Evolutionary conservation across 2,329 filamentous ascomycete genomes (phyloP).

Genomic region (Aureobasidium vineae): DNA sequence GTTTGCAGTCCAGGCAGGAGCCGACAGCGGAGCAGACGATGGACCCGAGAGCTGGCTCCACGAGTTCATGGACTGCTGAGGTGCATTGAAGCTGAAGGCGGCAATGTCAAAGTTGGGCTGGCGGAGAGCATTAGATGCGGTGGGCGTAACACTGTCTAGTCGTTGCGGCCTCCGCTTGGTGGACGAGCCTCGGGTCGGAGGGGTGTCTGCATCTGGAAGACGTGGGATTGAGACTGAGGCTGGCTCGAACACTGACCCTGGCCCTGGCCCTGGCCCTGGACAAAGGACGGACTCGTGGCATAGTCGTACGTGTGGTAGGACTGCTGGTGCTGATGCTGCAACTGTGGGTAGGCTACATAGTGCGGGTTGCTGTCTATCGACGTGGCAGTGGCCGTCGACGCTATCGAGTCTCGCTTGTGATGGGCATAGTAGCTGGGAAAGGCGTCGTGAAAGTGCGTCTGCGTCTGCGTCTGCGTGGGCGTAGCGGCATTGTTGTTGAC

Average conservation of each 20-base stretch:
- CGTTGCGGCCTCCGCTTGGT: conserved; percentile 49
- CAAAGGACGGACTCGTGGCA: conserved; percentile 14
- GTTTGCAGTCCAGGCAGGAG: conserved; percentile 19
- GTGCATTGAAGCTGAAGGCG: background rate
- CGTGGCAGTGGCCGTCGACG: conserved; percentile 11
- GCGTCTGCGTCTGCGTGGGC: background rate
- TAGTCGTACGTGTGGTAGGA: conserved; percentile 7
- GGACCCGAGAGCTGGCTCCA: conserved; percentile 13
- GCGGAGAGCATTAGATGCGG: background rate
- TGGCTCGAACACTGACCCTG: background rate
- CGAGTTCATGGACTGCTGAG: background rate
- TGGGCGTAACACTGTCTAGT: conserved; percentile 32
- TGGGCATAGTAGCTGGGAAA: conserved; percentile 42
- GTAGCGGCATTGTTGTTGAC: background rate
- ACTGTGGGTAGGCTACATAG: conserved; percentile 16
- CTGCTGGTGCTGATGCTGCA: background rate
- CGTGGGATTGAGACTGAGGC: background rate
- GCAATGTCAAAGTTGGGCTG: background rate
- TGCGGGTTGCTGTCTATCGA: conserved; percentile 24
- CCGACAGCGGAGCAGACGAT: conserved; percentile 29
- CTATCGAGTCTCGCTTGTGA: conserved; percentile 18
- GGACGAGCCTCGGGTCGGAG: conserved; percentile 57
- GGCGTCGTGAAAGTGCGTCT: conserved; percentile 49
- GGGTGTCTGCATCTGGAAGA: conserved; percentile 60
- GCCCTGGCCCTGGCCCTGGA: background rate